Conservation (phyloP, 2,329 filamentous ascomycete genomes). For the Pseudohalonectria lignicola region DNA sequence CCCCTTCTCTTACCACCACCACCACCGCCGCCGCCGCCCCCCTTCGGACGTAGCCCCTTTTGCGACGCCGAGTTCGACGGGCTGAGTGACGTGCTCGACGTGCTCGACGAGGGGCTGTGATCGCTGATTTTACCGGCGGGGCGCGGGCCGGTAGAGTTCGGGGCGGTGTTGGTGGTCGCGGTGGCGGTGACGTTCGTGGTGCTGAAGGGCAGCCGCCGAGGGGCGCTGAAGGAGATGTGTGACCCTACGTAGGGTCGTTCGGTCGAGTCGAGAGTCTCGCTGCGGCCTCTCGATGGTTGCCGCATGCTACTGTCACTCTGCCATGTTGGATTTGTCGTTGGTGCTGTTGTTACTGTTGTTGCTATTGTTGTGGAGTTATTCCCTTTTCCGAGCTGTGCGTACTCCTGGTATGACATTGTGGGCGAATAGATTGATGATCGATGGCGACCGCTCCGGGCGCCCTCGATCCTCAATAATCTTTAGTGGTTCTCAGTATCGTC, state of each 20-base stretch:
- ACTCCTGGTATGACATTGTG: conserved; percentile 13
- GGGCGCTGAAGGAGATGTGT: conserved; percentile 12
- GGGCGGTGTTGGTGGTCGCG: background rate
- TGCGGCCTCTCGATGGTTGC: background rate
- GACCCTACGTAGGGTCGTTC: conserved; percentile 12
- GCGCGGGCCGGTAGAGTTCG: too few relatives aligned
- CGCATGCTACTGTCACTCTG: background rate
- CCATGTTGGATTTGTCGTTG: too few relatives aligned
- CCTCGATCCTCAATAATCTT: too few relatives aligned
- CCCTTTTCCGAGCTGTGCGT: conserved; percentile 10
- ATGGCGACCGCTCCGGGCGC: too few relatives aligned
- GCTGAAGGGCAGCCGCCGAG: conserved; percentile 5
- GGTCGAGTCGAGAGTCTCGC: background rate
- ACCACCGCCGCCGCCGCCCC: background rate
- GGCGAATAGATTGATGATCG: too few relatives aligned
- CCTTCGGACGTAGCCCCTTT: conserved; percentile 2
- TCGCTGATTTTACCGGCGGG: too few relatives aligned
- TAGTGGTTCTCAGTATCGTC: too few relatives aligned
- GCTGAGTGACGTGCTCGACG: conserved; percentile 8
- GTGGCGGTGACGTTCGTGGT: too few relatives aligned
- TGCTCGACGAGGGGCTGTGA: conserved; percentile 8
- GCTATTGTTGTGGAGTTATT: too few relatives aligned
- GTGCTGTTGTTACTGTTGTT: background rate
- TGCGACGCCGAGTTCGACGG: conserved; percentile 13
- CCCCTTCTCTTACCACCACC: background rate